These are phyloP conservation scores for Coix lacrymajobi DNA, from an alignment of 176 grass and related monocot genomes.

Conservation along the genomic window DNA sequence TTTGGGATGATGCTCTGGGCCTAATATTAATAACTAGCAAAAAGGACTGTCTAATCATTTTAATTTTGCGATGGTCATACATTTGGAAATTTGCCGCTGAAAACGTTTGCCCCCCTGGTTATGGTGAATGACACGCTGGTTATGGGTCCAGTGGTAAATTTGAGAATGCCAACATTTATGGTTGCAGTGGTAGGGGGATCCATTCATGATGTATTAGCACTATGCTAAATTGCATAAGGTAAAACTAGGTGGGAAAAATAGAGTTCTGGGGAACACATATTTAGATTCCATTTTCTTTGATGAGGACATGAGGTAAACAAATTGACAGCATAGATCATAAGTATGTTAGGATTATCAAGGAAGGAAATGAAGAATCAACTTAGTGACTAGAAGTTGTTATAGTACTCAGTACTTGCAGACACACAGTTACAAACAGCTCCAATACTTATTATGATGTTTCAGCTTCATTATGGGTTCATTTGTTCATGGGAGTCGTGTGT, in stretches of 20 bases:
- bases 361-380: background rate
- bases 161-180: background rate
- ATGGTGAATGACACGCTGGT: background rate
- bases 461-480: background rate
- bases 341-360: background rate
- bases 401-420: background rate
- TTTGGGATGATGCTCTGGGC: background rate
- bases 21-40: background rate
- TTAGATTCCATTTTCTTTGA: background rate
- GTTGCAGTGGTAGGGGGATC: background rate
- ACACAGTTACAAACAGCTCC: background rate
- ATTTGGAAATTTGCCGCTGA: background rate
- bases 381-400: background rate
- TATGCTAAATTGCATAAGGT: background rate
- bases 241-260: background rate
- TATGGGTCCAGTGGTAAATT: background rate
- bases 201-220: background rate
- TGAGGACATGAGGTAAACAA: background rate
- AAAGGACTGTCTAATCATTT: background rate
- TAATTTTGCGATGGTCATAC: background rate
- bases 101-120: background rate
- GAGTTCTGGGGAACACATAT: background rate
- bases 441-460: background rate
- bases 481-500: conserved; percentile 6
- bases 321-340: background rate